Conservation (phyloP, 75 land plant species). For the Azolla pinnata region DNA sequence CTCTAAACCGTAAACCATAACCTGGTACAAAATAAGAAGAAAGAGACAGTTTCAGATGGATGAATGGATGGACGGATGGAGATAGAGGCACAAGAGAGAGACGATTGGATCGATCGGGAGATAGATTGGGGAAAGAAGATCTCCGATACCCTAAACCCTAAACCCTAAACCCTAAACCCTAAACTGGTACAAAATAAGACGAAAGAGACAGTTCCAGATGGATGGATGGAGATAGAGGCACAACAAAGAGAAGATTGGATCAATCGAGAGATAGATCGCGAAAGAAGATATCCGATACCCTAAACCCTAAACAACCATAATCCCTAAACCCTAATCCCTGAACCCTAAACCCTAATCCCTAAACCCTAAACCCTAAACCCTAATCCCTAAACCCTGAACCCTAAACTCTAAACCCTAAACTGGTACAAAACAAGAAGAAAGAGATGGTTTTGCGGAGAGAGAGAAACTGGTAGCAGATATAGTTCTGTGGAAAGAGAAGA, state of each 20-base stretch:
- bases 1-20: neutral
- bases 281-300: neutral
- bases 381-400: too few species aligned
- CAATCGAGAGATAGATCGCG: neutral
- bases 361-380: too few species aligned
- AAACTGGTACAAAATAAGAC: too few species aligned
- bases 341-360: too few species aligned
- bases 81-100: neutral
- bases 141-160: too few species aligned
- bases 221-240: conserved; percentile 5
- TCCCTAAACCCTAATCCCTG: too few species aligned
- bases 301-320: too few species aligned
- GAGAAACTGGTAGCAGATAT: neutral
- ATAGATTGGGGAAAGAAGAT: neutral
- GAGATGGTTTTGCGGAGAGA: neutral
- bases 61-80: neutral
- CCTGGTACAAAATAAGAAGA: neutral
- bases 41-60: too few species aligned
- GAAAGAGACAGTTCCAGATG: conserved; percentile 2
- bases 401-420: too few species aligned
- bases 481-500: neutral
- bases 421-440: too few species aligned
- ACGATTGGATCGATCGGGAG: neutral
- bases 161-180: too few species aligned
- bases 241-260: neutral